phyloP scores from a whole-genome alignment of 2,329 filamentous ascomycete genomes.

The Rasamsonia emersonii region DNA sequence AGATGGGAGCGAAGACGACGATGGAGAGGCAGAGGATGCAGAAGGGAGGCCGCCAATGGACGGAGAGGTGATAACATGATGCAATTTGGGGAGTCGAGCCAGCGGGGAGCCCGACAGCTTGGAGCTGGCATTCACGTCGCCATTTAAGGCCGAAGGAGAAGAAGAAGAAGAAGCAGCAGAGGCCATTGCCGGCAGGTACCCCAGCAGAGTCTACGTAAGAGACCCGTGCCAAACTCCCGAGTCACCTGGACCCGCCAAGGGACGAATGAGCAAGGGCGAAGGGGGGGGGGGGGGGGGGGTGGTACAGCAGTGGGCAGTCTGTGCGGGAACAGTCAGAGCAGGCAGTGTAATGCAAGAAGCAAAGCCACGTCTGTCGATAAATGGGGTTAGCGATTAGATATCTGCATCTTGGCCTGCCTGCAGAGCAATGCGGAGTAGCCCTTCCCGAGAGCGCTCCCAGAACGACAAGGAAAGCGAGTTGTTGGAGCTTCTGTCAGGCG shows the following conservation, averaged over 20 bases:
- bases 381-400: conserved; percentile 31
- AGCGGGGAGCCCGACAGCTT: conserved; percentile 25
- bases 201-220: conserved; percentile 19
- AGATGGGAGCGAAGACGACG: conserved; percentile 22
- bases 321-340: conserved; percentile 15
- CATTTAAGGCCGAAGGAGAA: conserved; percentile 27
- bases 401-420: conserved; percentile 36
- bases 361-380: conserved; percentile 29
- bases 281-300: neutral
- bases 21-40: conserved; percentile 13
- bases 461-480: conserved; percentile 12
- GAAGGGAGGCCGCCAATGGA: conserved; percentile 11
- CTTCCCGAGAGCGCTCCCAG: conserved; percentile 33
- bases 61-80: conserved; percentile 27
- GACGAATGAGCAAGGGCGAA: conserved; percentile 21
- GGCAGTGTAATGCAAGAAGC: conserved; percentile 23
- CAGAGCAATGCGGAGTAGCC: conserved; percentile 31
- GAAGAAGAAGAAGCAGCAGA: conserved; percentile 26
- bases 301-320: conserved; percentile 12
- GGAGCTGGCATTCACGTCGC: conserved; percentile 27
- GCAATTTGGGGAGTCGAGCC: conserved; percentile 22
- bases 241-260: conserved; percentile 32
- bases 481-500: conserved; percentile 1
- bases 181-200: conserved; percentile 26
- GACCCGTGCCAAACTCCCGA: conserved; percentile 24